phyloP scores from a whole-genome alignment of 2,329 filamentous ascomycete species.

The Trichophyton rubrum region DNA sequence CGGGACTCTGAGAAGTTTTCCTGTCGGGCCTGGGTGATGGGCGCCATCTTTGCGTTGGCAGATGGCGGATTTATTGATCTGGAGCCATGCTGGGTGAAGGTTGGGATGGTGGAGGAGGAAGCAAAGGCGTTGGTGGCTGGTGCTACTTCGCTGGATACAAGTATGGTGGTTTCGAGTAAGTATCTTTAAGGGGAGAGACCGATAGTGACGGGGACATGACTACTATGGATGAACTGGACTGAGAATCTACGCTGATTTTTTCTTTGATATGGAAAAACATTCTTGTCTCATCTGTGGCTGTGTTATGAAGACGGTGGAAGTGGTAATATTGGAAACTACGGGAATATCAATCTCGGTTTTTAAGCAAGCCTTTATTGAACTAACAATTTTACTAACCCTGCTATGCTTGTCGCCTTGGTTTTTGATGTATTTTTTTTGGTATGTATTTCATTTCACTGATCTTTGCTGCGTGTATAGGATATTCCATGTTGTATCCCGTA shows the following conservation, averaged over 20 bases:
- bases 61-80: conserved; percentile 12
- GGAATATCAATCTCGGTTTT: background rate
- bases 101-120: conserved; percentile 11
- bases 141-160: background rate
- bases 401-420: background rate
- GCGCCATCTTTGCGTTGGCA: conserved; percentile 12
- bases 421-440: background rate
- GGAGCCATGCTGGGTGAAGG: conserved; percentile 11
- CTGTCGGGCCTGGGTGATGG: conserved; percentile 12
- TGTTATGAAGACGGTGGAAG: no score
- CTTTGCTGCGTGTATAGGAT: background rate
- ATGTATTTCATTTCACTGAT: background rate
- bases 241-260: background rate
- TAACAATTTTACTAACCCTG: background rate
- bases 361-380: background rate
- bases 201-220: background rate
- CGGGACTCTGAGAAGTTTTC: conserved; percentile 4
- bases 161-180: background rate
- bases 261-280: no score
- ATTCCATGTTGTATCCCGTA: background rate
- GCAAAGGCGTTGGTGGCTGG: conserved; percentile 4
- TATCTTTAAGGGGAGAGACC: background rate
- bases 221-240: background rate
- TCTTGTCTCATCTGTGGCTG: no score
- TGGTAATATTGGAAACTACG: background rate